Conservation (phyloP, 495 filamentous ascomycete genomes). For the Tricharina praecox region DNA sequence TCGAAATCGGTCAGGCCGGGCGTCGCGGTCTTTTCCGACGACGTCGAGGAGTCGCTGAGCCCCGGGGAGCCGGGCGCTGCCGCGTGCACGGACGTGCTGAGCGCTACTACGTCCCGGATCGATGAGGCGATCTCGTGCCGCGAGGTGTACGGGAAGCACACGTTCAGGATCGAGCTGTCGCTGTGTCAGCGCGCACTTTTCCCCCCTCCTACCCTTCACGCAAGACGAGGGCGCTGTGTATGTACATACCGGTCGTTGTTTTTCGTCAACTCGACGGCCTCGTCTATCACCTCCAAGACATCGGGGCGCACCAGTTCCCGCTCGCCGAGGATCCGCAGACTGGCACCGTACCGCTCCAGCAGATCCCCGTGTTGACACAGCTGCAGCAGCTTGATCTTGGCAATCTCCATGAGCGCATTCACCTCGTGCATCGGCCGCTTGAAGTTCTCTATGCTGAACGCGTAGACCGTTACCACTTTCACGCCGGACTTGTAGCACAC, state of each 20-base stretch:
- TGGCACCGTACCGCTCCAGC: conserved; percentile 79
- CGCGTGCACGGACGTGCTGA: conserved; percentile 15
- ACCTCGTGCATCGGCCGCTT: conserved; percentile 97
- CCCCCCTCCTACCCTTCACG: conserved; percentile 1
- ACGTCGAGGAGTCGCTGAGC: conserved; percentile 7
- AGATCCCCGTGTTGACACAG: conserved; percentile 84
- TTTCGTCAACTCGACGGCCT: conserved; percentile 63
- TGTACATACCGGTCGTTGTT: conserved; percentile 56
- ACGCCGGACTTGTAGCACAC: conserved; percentile 95
- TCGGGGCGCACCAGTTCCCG: conserved; percentile 64
- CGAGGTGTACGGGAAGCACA: conserved; percentile 95
- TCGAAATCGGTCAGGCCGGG: conserved; percentile 48
- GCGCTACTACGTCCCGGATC: conserved; percentile 58
- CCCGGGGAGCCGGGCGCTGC: conserved; percentile 9
- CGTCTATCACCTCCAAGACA: conserved; percentile 71
- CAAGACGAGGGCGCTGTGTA: conserved; percentile 5
- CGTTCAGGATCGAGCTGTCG: conserved; percentile 64
- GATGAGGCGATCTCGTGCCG: conserved; percentile 91
- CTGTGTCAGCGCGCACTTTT: too few species aligned
- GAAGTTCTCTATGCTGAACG: conserved; percentile 98
- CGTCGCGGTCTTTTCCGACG: conserved; percentile 10
- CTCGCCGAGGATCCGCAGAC: conserved; percentile 67
- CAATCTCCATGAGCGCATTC: conserved; percentile 93
- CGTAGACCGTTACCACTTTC: conserved; percentile 90
- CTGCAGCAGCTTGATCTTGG: conserved; percentile 80